These are phyloP conservation scores for Pleodorina starrii DNA, from an alignment of 139 green algal species.

Conservation along the genomic window DNA sequence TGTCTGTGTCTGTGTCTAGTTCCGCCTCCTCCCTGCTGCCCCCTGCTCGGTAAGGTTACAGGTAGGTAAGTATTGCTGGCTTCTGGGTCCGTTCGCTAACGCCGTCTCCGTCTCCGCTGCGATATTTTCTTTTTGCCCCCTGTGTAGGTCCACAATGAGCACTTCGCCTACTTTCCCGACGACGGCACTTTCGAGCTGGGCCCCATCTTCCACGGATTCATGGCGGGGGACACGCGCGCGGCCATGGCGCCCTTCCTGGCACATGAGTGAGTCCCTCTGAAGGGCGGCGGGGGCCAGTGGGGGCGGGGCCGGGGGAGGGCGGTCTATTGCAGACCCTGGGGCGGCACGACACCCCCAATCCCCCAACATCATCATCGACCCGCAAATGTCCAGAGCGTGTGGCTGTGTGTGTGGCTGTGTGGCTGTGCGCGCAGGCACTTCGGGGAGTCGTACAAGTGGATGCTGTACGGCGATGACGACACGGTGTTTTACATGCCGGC, in stretches of 20 bases:
- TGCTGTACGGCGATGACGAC: conserved; percentile 66
- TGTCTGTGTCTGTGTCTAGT: too few relatives aligned
- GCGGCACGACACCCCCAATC: too few relatives aligned
- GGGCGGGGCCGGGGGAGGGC: too few relatives aligned
- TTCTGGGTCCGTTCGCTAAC: too few relatives aligned
- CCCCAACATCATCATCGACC: too few relatives aligned
- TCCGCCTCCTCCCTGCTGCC: too few relatives aligned
- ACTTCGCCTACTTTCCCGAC: conserved; percentile 31
- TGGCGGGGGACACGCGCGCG: conserved; percentile 23
- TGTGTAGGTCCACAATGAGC: conserved; percentile 11
- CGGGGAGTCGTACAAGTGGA: conserved; percentile 60
- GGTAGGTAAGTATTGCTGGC: too few relatives aligned
- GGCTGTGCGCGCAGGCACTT: conserved; percentile 23
- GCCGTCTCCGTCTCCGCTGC: too few relatives aligned
- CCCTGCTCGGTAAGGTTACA: too few relatives aligned
- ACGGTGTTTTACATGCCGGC: conserved; percentile 47
- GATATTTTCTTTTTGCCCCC: neutral
- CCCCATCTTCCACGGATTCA: conserved; percentile 2
- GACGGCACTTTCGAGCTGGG: conserved; percentile 6
- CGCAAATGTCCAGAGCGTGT: too few relatives aligned
- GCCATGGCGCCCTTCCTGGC: conserved; percentile 47
- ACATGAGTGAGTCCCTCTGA: conserved; percentile 20
- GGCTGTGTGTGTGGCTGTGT: neutral
- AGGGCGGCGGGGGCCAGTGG: neutral
- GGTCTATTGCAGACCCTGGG: neutral